These are phyloP conservation scores for Pseudonitzschia delicatissima DNA, from an alignment of 108 stramenopile genomes.

Conservation along the genomic window DNA sequence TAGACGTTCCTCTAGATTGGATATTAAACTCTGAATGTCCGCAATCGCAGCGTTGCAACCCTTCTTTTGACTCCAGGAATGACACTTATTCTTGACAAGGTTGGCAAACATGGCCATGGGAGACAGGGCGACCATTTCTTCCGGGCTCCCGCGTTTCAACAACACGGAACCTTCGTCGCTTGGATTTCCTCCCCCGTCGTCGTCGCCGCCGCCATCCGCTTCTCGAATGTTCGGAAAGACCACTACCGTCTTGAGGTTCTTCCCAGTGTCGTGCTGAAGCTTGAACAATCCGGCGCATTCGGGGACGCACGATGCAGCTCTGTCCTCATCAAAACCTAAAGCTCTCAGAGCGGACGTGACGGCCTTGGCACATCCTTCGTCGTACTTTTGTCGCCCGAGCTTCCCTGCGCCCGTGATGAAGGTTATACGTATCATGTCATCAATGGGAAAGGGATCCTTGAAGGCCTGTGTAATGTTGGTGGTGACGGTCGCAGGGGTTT, in stretches of 20 bases:
- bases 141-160: slow-evolving; percentile 57
- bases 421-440: slow-evolving; percentile 84
- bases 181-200: slow-evolving; percentile 24
- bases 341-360: slow-evolving; percentile 72
- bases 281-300: slow-evolving; percentile 91
- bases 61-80: slow-evolving; percentile 87
- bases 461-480: slow-evolving; percentile 65
- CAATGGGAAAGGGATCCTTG: slow-evolving; percentile 51
- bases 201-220: slow-evolving; percentile 5
- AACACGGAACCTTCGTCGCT: slow-evolving; percentile 12
- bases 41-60: slow-evolving; percentile 49
- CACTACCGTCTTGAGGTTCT: slow-evolving; percentile 92
- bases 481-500: slow-evolving; percentile 49
- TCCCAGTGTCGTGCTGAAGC: slow-evolving; percentile 94
- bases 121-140: slow-evolving; percentile 65
- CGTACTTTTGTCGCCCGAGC: slow-evolving; percentile 82
- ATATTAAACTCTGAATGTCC: slow-evolving; percentile 42
- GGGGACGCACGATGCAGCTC: slow-evolving; percentile 73
- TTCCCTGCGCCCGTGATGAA: slow-evolving; percentile 89
- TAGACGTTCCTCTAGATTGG: slow-evolving; percentile 74
- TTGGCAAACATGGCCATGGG: slow-evolving; percentile 63
- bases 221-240: slow-evolving; percentile 79
- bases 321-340: slow-evolving; percentile 88
- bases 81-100: slow-evolving; percentile 55
- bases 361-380: slow-evolving; percentile 78